These are phyloP conservation scores for Epicoccum sorghinum DNA, from an alignment of 2,329 filamentous ascomycete genomes.

Conservation along the genomic window DNA sequence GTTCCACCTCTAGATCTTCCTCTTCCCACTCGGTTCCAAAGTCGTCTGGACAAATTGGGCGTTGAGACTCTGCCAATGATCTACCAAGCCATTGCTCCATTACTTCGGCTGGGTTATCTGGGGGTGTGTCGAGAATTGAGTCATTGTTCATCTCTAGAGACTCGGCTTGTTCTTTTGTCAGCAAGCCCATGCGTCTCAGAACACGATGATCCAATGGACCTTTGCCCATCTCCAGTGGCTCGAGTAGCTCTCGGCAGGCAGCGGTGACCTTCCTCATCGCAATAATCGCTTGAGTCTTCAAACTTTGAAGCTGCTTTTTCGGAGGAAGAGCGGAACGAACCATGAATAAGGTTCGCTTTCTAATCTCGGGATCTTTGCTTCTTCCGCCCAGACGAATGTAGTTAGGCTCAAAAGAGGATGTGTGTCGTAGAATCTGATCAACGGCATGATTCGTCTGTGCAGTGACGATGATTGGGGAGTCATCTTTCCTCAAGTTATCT, in stretches of 20 bases:
- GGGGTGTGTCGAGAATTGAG: slow-evolving; percentile 48
- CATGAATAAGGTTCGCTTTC: slow-evolving; percentile 69
- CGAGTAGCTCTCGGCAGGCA: slow-evolving; percentile 31
- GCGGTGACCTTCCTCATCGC: slow-evolving; percentile 48
- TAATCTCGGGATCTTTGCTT: slow-evolving; percentile 69
- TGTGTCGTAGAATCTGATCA: slow-evolving; percentile 75
- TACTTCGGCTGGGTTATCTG: slow-evolving; percentile 36
- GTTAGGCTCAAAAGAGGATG: slow-evolving; percentile 65
- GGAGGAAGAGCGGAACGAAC: slow-evolving; percentile 51
- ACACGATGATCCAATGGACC: slow-evolving; percentile 38
- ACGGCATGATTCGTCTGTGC: slow-evolving; percentile 92
- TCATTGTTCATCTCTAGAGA: slow-evolving; percentile 62
- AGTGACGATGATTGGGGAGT: slow-evolving; percentile 76
- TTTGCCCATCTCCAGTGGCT: slow-evolving; percentile 31
- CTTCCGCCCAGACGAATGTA: slow-evolving; percentile 73
- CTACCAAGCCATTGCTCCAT: slow-evolving; percentile 66
- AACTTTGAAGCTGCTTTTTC: slow-evolving; percentile 44
- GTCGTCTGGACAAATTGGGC: slow-evolving; percentile 54
- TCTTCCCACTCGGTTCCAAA: slow-evolving; percentile 63
- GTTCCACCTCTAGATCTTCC: slow-evolving; percentile 65
- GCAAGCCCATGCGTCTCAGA: slow-evolving; percentile 62
- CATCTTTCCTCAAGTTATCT: slow-evolving; percentile 59
- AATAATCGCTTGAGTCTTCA: slow-evolving; percentile 47
- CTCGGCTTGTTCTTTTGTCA: slow-evolving; percentile 67
- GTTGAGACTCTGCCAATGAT: slow-evolving; percentile 54